Evolutionary conservation across 148 eudicot species (phyloP).

Genomic region (Gaultheria prostrata): DNA sequence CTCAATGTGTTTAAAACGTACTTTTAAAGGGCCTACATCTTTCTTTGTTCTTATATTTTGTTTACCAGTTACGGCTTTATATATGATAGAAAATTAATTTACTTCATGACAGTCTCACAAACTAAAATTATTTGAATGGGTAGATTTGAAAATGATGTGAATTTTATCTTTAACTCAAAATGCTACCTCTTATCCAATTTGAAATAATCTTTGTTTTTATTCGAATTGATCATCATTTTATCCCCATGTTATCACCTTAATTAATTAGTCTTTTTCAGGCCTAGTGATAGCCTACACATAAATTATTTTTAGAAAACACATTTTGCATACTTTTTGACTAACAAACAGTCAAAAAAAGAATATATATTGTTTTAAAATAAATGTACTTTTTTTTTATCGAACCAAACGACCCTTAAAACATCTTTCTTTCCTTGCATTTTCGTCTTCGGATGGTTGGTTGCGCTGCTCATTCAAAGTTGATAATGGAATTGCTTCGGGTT

Average conservation of each 20-base stretch:
- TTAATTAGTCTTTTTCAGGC: background rate
- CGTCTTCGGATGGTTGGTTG: background rate
- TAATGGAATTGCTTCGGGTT: background rate
- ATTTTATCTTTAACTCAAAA: no score
- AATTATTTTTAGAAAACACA: background rate
- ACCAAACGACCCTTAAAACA: background rate
- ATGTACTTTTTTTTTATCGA: background rate
- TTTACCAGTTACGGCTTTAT: no score
- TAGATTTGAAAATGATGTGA: no score
- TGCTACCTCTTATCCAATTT: no score
- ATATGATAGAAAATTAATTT: no score
- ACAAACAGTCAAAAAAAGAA: background rate
- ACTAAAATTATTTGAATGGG: no score
- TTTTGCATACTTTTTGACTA: background rate
- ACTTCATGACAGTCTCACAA: no score
- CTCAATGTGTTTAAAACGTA: no score
- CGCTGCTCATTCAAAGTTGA: background rate
- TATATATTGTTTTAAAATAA: background rate
- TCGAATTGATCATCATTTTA: background rate
- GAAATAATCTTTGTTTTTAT: background rate
- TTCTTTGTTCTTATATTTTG: no score
- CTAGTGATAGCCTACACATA: background rate
- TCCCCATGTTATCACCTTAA: background rate
- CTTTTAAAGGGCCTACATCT: no score
- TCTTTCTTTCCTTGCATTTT: background rate